phyloP scores from a whole-genome alignment of 352 stramenopile genomes.

The Pythium coloratum region DNA sequence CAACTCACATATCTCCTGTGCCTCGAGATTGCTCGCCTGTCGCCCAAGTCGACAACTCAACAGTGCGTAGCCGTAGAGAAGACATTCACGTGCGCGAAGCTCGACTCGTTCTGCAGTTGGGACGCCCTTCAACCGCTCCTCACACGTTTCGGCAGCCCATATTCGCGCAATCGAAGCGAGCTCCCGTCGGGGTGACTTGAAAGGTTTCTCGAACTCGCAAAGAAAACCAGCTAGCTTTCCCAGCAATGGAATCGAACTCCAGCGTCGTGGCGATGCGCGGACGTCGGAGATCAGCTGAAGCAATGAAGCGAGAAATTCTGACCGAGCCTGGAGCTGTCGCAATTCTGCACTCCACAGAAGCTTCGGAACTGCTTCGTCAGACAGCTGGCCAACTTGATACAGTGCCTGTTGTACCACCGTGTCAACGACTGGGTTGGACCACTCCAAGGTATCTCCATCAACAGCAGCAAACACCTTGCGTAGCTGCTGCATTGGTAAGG shows the following conservation, averaged over 20 bases:
- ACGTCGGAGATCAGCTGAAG: neutral
- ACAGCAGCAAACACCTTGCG: conserved; percentile 46
- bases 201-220: neutral
- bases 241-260: conserved; percentile 13
- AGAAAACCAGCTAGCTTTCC: conserved; percentile 20
- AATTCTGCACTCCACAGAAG: conserved; percentile 44
- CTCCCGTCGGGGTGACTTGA: neutral
- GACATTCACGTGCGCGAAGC: conserved; percentile 16
- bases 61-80: conserved; percentile 19
- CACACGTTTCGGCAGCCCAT: conserved; percentile 3
- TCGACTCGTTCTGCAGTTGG: neutral
- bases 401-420: conserved; percentile 46
- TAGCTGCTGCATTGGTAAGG: conserved; percentile 51
- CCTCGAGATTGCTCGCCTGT: neutral
- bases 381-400: conserved; percentile 47
- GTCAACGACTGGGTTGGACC: conserved; percentile 37
- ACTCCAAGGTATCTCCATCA: conserved; percentile 42
- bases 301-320: conserved; percentile 3
- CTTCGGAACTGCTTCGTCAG: conserved; percentile 25
- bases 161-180: conserved; percentile 3
- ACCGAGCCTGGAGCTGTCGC: neutral
- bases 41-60: conserved; percentile 2
- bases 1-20: conserved; percentile 11
- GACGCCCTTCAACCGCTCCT: conserved; percentile 8
- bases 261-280: conserved; percentile 16